Percentiles rank a stretch among this genome's conserved stretches.
These are phyloP conservation scores for Blepharisma stoltei DNA, from an alignment of 73 alveolate genomes.

Conservation along the genomic window DNA sequence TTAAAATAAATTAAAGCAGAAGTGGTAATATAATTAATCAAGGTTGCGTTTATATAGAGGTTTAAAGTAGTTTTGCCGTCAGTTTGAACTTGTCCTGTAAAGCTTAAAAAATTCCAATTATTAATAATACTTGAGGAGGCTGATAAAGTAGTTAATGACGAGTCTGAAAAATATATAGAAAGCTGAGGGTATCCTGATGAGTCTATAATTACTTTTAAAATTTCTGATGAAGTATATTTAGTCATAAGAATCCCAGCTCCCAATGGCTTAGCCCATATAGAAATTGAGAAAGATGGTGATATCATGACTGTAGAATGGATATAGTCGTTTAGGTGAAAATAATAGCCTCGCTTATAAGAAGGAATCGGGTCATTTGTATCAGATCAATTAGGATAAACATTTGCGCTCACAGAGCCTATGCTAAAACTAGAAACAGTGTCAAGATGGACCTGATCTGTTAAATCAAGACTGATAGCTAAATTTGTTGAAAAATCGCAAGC, in stretches of 20 bases:
- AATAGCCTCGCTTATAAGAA: background rate
- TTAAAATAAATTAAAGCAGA: no score
- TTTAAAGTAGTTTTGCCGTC: no score
- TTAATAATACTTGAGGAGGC: no score
- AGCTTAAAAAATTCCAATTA: background rate
- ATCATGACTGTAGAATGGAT: background rate
- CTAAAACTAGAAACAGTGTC: background rate
- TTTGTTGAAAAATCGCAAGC: background rate
- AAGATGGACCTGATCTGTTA: background rate
- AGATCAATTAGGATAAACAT: background rate
- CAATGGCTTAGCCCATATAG: background rate
- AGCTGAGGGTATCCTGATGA: no score
- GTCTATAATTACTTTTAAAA: no score
- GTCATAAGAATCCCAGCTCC: background rate
- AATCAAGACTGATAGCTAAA: background rate
- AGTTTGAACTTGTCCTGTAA: background rate
- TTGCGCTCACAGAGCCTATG: background rate
- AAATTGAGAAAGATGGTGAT: background rate
- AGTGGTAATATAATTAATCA: no score
- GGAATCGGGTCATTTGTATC: constrained; percentile 13
- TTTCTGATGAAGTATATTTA: background rate
- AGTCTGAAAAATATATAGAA: no score
- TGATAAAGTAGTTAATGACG: no score
- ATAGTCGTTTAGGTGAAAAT: background rate
- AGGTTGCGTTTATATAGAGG: no score